Conservation (phyloP, 2,329 filamentous ascomycete genomes). For the Alternaria brassicicola region DNA sequence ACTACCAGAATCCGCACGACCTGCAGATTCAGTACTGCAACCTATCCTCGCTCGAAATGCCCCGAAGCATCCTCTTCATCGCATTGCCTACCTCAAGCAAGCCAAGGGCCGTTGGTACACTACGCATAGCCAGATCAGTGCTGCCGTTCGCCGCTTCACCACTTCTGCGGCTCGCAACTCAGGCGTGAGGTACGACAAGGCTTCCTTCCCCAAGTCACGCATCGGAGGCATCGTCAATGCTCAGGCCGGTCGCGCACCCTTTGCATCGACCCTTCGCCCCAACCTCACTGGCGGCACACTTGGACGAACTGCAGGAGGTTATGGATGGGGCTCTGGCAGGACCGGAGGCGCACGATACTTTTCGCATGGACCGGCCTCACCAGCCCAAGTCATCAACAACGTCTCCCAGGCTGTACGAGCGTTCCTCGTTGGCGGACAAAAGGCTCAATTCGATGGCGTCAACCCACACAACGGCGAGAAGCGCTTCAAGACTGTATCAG, state of each 20-base stretch:
- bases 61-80: slow-evolving; percentile 65
- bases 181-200: slow-evolving; percentile 55
- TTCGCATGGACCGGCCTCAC: slow-evolving; percentile 82
- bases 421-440: slow-evolving; percentile 90
- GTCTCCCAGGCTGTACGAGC: slow-evolving; percentile 92
- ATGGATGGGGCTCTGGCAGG: slow-evolving; percentile 73
- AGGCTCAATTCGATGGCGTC: slow-evolving; percentile 82
- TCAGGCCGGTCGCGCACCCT: slow-evolving; percentile 78
- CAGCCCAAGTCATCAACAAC: slow-evolving; percentile 90
- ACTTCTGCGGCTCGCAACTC: slow-evolving; percentile 51
- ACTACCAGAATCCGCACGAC: slow-evolving; percentile 51
- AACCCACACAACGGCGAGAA: slow-evolving; percentile 72
- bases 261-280: slow-evolving; percentile 85
- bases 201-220: slow-evolving; percentile 62
- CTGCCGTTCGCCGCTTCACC: slow-evolving; percentile 59
- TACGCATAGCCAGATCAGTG: slow-evolving; percentile 56
- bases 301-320: slow-evolving; percentile 87
- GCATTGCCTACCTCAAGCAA: slow-evolving; percentile 67
- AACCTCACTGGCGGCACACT: slow-evolving; percentile 89
- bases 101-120: slow-evolving; percentile 68
- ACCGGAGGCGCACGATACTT: slow-evolving; percentile 81
- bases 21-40: slow-evolving; percentile 59
- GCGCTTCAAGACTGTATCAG: slow-evolving; percentile 77
- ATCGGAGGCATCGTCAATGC: slow-evolving; percentile 64
- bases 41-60: slow-evolving; percentile 64